Base-by-base conservation (phyloP, 2,329 filamentous ascomycete species). In the Hypoxylon sp. region DNA sequence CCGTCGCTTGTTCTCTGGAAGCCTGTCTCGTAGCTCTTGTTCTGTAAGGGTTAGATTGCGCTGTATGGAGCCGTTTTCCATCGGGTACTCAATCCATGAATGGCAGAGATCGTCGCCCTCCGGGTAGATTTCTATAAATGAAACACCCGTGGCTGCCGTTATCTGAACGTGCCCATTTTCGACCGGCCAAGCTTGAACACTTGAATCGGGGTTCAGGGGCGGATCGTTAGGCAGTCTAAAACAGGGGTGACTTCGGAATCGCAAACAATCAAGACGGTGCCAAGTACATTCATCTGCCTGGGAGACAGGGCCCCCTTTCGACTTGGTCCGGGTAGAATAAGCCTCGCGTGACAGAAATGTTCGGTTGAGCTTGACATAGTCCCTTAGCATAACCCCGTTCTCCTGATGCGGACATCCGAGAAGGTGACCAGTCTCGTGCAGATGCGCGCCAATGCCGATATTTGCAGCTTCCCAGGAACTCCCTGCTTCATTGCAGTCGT, bases 401-500 rank as follows among this genome's bases (percentile, higher is more conserved):
- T 96, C 93, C 77, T 97, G 94, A 77, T 97, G 93, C 8, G 94
- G 93, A 72, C 93, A 97, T 55, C 95, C 95, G 73, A 98, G 92
- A 22, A 97, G 81, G 81, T 97, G 95, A 2, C 95, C 95, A 0
- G 92, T 92, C 80, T 98, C 94, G 79, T 97, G 95, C 53, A 98
- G 81, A 79, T 98, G 95, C 8, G 94, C 95, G 6, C 95, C 95
- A 71, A 98, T 97, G 31, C 95, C 95, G 68, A 97, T 92, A 74
- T 95, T 97, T 27, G 93, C 94, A n/a, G 94, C 90, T 79, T 98
- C 95, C 95, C 95, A 98, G 51, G 90, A 96, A 77, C 93, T 97
- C 25, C 95, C 95, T 6, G 91, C 91, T 72, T 97, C 93, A 73
- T 92, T 92, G 79, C 90, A 93, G 78, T 97, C 93, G 75, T 98